Evolutionary conservation across 495 filamentous ascomycete genomes (phyloP).

Genomic region (Penicillium diatomitis): DNA sequence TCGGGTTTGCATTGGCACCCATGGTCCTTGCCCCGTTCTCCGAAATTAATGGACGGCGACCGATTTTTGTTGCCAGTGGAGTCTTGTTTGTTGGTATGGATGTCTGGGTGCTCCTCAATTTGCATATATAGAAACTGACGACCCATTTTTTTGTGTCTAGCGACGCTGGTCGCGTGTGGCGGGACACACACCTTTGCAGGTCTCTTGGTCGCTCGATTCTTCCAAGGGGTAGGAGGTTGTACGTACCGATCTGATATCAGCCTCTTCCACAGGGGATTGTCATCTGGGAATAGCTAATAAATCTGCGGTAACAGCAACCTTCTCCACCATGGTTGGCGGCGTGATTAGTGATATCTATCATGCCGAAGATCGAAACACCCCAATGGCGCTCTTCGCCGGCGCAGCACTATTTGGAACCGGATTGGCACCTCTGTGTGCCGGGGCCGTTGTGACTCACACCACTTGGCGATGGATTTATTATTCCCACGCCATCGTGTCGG

Average conservation of each 20-base stretch:
- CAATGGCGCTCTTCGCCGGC: conserved; percentile 81
- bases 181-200: conserved; percentile 61
- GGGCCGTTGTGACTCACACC: conserved; percentile 56
- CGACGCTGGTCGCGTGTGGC: conserved; percentile 69
- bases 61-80: conserved; percentile 70
- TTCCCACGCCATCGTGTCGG: conserved; percentile 66
- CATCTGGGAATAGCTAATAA: no score
- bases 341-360: conserved; percentile 86
- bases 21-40: conserved; percentile 89
- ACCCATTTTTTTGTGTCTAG: conserved; percentile 13
- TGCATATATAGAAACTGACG: not conserved
- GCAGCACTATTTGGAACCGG: conserved; percentile 74
- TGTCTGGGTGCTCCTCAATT: not conserved
- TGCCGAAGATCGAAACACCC: conserved; percentile 68
- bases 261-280: no score
- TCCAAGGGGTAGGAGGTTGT: conserved; percentile 63
- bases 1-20: conserved; percentile 75
- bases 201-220: conserved; percentile 68
- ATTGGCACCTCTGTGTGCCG: conserved; percentile 63
- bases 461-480: conserved; percentile 89
- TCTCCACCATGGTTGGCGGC: conserved; percentile 87
- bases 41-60: conserved; percentile 75
- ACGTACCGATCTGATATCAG: conserved; percentile 8
- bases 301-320: conserved; percentile 42
- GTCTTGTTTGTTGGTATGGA: conserved; percentile 49